Base-by-base conservation (phyloP, 2,329 filamentous ascomycete genomes). In the Tolypocladium pustulatum region DNA sequence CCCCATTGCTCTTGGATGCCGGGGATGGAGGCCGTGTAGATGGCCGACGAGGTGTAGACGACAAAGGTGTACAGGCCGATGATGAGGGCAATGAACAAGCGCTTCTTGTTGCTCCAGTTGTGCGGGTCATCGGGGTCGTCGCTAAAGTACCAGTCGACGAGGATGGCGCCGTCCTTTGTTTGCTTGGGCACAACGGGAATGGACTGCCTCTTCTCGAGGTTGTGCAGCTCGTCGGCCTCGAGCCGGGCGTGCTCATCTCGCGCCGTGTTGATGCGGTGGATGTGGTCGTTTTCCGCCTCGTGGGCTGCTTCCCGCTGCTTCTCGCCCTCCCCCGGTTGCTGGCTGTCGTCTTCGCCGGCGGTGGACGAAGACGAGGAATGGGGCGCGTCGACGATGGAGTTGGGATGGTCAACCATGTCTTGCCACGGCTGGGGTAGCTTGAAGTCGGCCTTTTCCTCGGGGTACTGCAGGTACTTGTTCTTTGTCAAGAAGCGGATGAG, bases 31-130 rank as follows among this genome's bases (percentile, higher is more conserved):
- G 77, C 70, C 0, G 76, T 78, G 65, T 79, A 81, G 61, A 80
- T 80, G 57, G 77, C 71, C 0, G 73, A 76, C 1, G 72, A 71
- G 5, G 74, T 75, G 69, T 83, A 85, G 59, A 86, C 82, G 30
- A 82, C 78, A 61, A 86, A 81, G 0, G 84, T 87, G 74, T 81
- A 86, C 5, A 83, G 62, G 59, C 78, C 79, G 60, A 80, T 81
- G 56, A 81, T 64, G 49, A 74, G 17, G 3, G 74, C 67, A 49
- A 82, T 67, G 60, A 73, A 66, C 17, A 67, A 59, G 9, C 78
- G 75, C 65, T 77, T 78, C 25, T 63, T 56, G 59, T 72, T 69
- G 22, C 73, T 71, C 81, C 81, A 83, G 66, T 83, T 83, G 61
- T 81, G 77, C 2, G 82, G 81, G 65, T 84, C 82, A 3, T 74